Evolutionary conservation across 441 rosid species (phyloP).

Genomic region (Gossypium gossypioides): DNA sequence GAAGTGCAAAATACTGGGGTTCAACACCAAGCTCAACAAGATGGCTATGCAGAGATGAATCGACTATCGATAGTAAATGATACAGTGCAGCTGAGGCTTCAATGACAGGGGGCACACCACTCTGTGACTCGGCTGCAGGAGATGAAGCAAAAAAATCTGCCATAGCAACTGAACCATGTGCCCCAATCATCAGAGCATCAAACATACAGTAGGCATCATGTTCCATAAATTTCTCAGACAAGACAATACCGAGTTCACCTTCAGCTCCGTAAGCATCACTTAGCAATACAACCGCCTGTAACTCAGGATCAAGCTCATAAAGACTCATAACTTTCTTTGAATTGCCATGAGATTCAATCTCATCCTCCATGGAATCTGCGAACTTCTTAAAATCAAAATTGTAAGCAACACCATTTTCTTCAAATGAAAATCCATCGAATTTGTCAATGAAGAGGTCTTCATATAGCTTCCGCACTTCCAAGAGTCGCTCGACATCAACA

Average conservation of each 20-base stretch:
- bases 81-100: slow-evolving; percentile 84
- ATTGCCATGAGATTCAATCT: slow-evolving; percentile 36
- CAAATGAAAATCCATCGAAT: slow-evolving; percentile 67
- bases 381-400: slow-evolving; percentile 68
- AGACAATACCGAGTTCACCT: slow-evolving; percentile 89
- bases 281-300: slow-evolving; percentile 46
- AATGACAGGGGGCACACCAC: slow-evolving; percentile 70
- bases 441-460: slow-evolving; percentile 81
- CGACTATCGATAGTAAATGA: slow-evolving; percentile 57
- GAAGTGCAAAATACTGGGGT: slow-evolving; percentile 91
- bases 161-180: slow-evolving; percentile 64
- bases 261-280: slow-evolving; percentile 91
- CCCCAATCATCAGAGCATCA: slow-evolving; percentile 83
- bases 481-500: slow-evolving; percentile 63
- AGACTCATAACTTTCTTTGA: slow-evolving; percentile 42
- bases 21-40: slow-evolving; percentile 86
- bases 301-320: slow-evolving; percentile 65
- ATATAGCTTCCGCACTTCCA: slow-evolving; percentile 67
- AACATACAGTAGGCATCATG: slow-evolving; percentile 96
- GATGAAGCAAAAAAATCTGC: slow-evolving; percentile 65
- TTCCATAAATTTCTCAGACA: slow-evolving; percentile 93
- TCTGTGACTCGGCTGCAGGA: slow-evolving; percentile 40
- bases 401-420: slow-evolving; percentile 60
- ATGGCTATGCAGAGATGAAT: slow-evolving; percentile 79
- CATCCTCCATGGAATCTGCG: slow-evolving; percentile 57